Conservation (phyloP, 1,284 basidiomycete genomes). For the Ustilago xerochloae region DNA sequence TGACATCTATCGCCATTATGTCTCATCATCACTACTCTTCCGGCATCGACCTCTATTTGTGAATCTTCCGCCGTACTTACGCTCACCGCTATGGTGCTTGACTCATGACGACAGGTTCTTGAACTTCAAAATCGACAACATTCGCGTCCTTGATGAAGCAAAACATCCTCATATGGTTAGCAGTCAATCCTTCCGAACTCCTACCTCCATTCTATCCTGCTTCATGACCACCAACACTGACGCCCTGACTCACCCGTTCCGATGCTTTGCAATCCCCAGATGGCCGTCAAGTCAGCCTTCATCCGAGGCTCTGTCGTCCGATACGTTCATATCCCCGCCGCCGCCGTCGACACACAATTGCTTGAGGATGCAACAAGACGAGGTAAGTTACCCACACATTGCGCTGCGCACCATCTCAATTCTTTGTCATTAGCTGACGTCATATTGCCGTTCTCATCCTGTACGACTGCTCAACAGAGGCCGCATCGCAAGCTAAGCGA, state of each 20-base stretch:
- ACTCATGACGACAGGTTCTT: constrained; percentile 74
- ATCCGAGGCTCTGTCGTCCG: constrained; percentile 98
- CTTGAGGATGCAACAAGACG: constrained; percentile 96
- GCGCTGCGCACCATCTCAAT: background rate
- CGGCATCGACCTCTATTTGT: too few relatives aligned
- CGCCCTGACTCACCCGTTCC: background rate
- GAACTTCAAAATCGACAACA: constrained; percentile 95
- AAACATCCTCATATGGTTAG: constrained; percentile 96
- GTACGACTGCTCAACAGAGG: constrained; percentile 21
- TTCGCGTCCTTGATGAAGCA: constrained; percentile 90
- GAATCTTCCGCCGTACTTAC: too few relatives aligned
- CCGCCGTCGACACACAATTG: constrained; percentile 93
- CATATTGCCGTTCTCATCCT: background rate
- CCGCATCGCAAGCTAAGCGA: constrained; percentile 46
- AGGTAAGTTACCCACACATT: constrained; percentile 70
- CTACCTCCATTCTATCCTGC: background rate
- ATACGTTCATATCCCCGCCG: constrained; percentile 92
- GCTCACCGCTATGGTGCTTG: too few relatives aligned
- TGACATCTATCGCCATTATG: too few relatives aligned
- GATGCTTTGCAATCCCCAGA: constrained; percentile 72
- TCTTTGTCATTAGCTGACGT: background rate
- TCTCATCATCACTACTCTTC: too few relatives aligned
- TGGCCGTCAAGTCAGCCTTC: constrained; percentile 98
- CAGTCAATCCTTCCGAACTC: background rate
- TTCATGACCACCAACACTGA: background rate